Evolutionary conservation across 371 early-diverging fungal species (phyloP).

Genomic region (Mortierella sp.): DNA sequence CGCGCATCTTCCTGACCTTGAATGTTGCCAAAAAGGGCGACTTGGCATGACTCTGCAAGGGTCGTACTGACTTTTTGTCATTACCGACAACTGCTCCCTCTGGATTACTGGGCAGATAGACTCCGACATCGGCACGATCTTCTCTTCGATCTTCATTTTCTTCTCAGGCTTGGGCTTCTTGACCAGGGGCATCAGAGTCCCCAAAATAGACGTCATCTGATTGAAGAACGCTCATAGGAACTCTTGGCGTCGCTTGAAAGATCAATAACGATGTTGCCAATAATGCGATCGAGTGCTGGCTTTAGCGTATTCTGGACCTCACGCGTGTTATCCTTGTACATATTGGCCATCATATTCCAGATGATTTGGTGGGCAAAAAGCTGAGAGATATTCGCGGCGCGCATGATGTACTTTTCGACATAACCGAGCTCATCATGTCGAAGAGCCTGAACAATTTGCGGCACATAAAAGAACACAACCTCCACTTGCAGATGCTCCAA

Average conservation of each 20-base stretch:
- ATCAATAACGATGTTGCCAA: conserved; percentile 76
- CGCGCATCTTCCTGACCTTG: conserved; percentile 77
- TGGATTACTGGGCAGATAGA: conserved; percentile 98
- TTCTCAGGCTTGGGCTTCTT: conserved; percentile 94
- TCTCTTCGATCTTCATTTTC: conserved; percentile 97
- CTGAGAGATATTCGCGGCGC: conserved; percentile 92
- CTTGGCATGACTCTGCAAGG: conserved; percentile 98
- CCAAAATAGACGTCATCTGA: conserved; percentile 96
- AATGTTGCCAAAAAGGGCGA: conserved; percentile 99
- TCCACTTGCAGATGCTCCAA: conserved; percentile 92
- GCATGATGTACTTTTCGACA: conserved; percentile 92
- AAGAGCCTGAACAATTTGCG: conserved; percentile 98
- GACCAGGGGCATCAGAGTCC: conserved; percentile 95
- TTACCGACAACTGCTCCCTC: conserved; percentile 96
- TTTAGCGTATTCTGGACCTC: conserved; percentile 80
- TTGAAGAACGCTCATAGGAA: conserved; percentile 97
- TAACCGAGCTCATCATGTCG: conserved; percentile 92
- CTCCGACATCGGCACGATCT: conserved; percentile 96
- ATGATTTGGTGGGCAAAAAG: conserved; percentile 99
- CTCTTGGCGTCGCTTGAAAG: conserved; percentile 90
- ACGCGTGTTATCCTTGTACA: conserved; percentile 88
- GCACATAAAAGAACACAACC: conserved; percentile 97
- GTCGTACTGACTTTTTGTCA: conserved; percentile 95
- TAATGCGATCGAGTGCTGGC: conserved; percentile 90
- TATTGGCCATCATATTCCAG: conserved; percentile 99